Conservation (phyloP, 163 green algal species). For the Chlamydomonas reinhardtii region DNA sequence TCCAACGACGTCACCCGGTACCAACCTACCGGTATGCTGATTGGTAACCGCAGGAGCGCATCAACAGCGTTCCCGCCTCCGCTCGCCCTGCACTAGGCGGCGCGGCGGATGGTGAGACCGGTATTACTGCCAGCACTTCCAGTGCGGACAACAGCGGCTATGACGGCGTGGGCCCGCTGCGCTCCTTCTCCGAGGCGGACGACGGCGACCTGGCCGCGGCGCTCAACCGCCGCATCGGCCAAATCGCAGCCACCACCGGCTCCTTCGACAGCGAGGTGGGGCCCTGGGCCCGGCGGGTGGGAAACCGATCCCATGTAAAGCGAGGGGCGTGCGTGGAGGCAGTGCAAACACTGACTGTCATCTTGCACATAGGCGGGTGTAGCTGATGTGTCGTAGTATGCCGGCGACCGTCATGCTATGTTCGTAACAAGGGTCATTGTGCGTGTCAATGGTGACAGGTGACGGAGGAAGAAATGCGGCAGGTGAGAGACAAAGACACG, state of each 20-base stretch:
- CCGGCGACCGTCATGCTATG: no score
- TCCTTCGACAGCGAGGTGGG: background rate
- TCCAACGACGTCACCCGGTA: no score
- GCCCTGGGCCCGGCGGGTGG: background rate
- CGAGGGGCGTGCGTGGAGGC: no score
- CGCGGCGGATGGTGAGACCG: background rate
- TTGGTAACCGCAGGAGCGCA: background rate
- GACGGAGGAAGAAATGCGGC: conserved; percentile 52
- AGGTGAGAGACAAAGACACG: background rate
- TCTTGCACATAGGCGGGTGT: no score
- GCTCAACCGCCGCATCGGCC: conserved; percentile 63
- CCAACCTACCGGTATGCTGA: no score
- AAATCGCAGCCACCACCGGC: conserved; percentile 47
- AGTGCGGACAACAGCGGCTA: conserved; percentile 8
- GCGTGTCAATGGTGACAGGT: no score
- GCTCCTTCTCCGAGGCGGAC: conserved; percentile 60
- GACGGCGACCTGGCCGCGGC: conserved; percentile 64
- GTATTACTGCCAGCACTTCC: background rate
- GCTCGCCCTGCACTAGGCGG: background rate
- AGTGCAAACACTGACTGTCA: no score
- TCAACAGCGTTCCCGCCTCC: conserved; percentile 21
- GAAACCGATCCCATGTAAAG: no score
- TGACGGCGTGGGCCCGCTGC: background rate
- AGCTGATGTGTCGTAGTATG: no score
- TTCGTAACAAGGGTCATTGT: no score